Percentiles rank a stretch among this genome's conserved stretches.
Conservation (phyloP, 2,329 filamentous ascomycete genomes). For the Scedosporium minutisporum region DNA sequence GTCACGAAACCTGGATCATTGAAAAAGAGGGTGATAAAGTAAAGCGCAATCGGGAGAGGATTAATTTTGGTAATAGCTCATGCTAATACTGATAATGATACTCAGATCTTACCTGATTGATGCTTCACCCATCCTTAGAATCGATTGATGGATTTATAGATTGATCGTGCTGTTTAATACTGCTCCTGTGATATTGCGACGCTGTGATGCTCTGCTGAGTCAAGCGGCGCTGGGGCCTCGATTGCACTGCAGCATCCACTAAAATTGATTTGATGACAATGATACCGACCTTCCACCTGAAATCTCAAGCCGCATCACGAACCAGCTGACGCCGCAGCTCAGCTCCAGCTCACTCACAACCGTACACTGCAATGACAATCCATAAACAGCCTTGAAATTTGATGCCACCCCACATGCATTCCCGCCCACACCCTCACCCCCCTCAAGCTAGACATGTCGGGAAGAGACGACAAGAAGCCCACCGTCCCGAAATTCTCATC, state of each 20-base stretch:
- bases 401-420: not conserved
- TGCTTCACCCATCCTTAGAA: no score
- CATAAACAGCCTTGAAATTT: not conserved
- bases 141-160: no score
- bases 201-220: not conserved
- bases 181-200: not conserved
- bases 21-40: no score
- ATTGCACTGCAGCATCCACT: no score
- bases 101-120: no score
- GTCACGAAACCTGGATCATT: no score
- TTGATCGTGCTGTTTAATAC: not conserved
- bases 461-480: constrained; percentile 15
- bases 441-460: constrained; percentile 15
- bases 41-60: no score
- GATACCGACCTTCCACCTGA: not conserved
- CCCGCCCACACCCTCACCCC: not conserved
- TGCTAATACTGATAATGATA: no score
- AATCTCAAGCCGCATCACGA: not conserved
- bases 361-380: not conserved
- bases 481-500: constrained; percentile 63
- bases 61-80: no score
- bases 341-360: not conserved
- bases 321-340: not conserved
- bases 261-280: no score
- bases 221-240: no score